phyloP scores from a whole-genome alignment of 768 basidiomycete genomes.

The Suillus weaverae region DNA sequence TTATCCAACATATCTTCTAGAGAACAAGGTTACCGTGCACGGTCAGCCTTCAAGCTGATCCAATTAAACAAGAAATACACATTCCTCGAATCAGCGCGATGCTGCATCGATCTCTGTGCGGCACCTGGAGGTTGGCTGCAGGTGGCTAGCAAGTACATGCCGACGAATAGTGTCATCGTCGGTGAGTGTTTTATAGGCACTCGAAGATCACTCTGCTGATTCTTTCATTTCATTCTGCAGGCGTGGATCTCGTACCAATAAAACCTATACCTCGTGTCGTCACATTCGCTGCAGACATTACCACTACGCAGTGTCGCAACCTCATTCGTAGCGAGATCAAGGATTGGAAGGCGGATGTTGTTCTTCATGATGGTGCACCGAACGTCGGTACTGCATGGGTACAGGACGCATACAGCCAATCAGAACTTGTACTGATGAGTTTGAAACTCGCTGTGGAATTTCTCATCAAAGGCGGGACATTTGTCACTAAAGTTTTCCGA shows the following conservation, averaged over 20 bases:
- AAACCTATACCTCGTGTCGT: constrained; percentile 92
- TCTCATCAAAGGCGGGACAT: constrained; percentile 88
- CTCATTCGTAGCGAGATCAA: constrained; percentile 86
- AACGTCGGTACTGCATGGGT: constrained; percentile 99
- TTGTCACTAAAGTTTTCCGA: constrained; percentile 98
- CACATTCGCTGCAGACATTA: constrained; percentile 94
- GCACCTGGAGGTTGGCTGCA: constrained; percentile 99
- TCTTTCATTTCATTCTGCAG: constrained; percentile 38
- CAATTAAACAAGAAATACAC: constrained; percentile 98
- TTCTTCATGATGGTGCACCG: constrained; percentile 98
- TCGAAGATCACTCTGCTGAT: background rate
- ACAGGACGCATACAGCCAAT: constrained; percentile 96
- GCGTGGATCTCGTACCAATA: constrained; percentile 95
- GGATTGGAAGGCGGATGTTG: constrained; percentile 98
- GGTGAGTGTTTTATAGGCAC: constrained; percentile 47
- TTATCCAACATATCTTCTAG: constrained; percentile 41
- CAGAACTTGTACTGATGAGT: constrained; percentile 94
- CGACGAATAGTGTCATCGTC: constrained; percentile 85
- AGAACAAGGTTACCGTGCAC: constrained; percentile 98
- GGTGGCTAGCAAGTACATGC: constrained; percentile 98
- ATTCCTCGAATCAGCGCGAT: constrained; percentile 85
- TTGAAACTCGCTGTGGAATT: constrained; percentile 96
- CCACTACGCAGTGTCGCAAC: constrained; percentile 86
- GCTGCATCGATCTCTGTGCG: constrained; percentile 97
- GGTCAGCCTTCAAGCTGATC: constrained; percentile 98